Conservation (phyloP, 495 filamentous ascomycete genomes). For the Aspergillus leporis region DNA sequence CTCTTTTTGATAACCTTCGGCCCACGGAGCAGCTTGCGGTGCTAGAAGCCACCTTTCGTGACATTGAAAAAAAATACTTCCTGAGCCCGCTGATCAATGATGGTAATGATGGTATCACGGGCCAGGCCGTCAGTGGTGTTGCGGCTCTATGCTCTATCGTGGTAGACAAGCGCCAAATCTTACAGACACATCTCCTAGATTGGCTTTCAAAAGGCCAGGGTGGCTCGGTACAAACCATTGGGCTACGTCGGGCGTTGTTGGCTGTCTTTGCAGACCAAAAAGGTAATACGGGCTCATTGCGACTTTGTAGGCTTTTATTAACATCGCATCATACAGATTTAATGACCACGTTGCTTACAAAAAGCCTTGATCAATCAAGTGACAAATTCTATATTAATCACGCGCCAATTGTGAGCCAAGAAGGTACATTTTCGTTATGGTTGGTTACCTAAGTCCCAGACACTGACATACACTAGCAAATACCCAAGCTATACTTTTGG, state of each 20-base stretch:
- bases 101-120: constrained; percentile 4
- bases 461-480: constrained; percentile 57
- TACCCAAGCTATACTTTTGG: constrained; percentile 75
- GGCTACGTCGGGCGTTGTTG: constrained; percentile 65
- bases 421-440: constrained; percentile 55
- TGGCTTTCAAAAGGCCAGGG: constrained; percentile 61
- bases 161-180: constrained; percentile 30
- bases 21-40: constrained; percentile 59
- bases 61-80: constrained; percentile 58
- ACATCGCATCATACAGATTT: constrained; percentile 36
- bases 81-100: constrained; percentile 15
- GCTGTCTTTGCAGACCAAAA: constrained; percentile 56
- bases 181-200: constrained; percentile 58
- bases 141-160: constrained; percentile 43
- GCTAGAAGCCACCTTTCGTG: constrained; percentile 57
- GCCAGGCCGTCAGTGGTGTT: constrained; percentile 32
- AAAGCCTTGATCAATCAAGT: constrained; percentile 69
- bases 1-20: constrained; percentile 50
- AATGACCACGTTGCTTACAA: constrained; percentile 62
- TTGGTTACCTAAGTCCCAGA: not conserved
- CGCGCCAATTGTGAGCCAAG: constrained; percentile 77
- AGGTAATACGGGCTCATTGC: constrained; percentile 33
- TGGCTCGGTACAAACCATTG: constrained; percentile 64
- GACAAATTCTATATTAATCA: constrained; percentile 87
- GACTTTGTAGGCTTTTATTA: constrained; percentile 14